Percentiles rank a stretch among this genome's conserved stretches.
Conservation (phyloP, 2,329 filamentous ascomycete genomes). For the Rachicladosporium sp. region DNA sequence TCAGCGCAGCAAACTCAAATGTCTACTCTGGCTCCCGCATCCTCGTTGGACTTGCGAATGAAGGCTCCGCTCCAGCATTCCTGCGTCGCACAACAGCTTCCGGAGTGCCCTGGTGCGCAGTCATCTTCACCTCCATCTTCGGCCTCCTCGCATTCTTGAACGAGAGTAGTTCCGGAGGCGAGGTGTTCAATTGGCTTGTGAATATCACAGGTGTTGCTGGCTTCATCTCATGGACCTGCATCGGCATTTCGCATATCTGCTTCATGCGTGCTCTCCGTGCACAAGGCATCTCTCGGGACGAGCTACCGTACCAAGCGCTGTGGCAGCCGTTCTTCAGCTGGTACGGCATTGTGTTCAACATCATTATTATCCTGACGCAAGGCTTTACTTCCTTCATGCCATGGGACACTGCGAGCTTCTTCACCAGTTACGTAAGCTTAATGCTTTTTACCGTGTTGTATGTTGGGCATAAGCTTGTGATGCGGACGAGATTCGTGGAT, state of each 20-base stretch:
- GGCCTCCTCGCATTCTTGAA: conserved; percentile 63
- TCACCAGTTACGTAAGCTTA: conserved; percentile 65
- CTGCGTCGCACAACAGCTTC: conserved; percentile 45
- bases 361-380: conserved; percentile 61
- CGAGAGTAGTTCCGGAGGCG: conserved; percentile 53
- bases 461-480: conserved; percentile 65
- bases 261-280: conserved; percentile 58
- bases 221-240: conserved; percentile 59
- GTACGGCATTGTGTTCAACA: conserved; percentile 50
- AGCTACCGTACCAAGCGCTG: conserved; percentile 55
- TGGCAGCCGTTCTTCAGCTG: conserved; percentile 62
- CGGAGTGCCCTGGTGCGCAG: conserved; percentile 65
- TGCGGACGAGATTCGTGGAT: conserved; percentile 29
- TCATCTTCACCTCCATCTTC: conserved; percentile 52
- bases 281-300: conserved; percentile 55
- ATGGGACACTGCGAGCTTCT: conserved; percentile 58
- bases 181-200: conserved; percentile 63
- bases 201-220: conserved; percentile 61
- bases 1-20: conserved; percentile 57
- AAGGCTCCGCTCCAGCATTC: conserved; percentile 40
- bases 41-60: conserved; percentile 55
- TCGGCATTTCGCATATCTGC: conserved; percentile 57
- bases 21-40: conserved; percentile 57
- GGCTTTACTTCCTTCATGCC: conserved; percentile 65
- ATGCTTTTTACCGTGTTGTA: conserved; percentile 57